Percentiles rank a stretch among this genome's conserved stretches.
Conservation (phyloP, 805 yeast genomes). For the Wickerhamomyces bovis region DNA sequence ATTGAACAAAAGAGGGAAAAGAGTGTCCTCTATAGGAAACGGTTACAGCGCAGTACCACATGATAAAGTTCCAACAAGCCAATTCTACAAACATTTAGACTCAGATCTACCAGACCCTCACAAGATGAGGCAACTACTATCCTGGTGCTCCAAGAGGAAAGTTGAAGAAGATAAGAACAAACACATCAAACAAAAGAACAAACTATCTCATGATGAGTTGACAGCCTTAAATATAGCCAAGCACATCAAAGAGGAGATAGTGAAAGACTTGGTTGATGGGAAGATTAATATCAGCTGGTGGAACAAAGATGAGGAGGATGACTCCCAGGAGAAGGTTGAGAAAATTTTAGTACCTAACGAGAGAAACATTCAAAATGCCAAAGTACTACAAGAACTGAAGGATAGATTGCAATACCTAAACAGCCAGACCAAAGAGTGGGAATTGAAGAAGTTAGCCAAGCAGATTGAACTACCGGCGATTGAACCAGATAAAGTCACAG, state of each 20-base stretch:
- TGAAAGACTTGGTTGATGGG: conserved; percentile 54
- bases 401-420: conserved; percentile 37
- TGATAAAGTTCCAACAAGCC: conserved; percentile 45
- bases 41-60: conserved; percentile 68
- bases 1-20: conserved; percentile 55
- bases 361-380: conserved; percentile 46
- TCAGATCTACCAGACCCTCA: conserved; percentile 63
- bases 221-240: conserved; percentile 49
- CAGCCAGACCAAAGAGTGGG: conserved; percentile 45
- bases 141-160: conserved; percentile 60
- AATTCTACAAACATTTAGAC: conserved; percentile 59
- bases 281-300: conserved; percentile 67
- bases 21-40: conserved; percentile 70
- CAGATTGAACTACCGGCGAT: conserved; percentile 12
- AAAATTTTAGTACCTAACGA: conserved; percentile 47
- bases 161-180: conserved; percentile 24
- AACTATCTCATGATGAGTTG: conserved; percentile 30
- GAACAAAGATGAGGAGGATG: conserved; percentile 30
- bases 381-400: conserved; percentile 41
- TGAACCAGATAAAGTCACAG: conserved; percentile 2
- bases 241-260: conserved; percentile 57
- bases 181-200: conserved; percentile 19
- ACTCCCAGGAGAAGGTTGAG: conserved; percentile 20
- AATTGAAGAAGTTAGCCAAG: conserved; percentile 11
- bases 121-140: conserved; percentile 59